These are phyloP conservation scores for Rhytidhysteron rufulum DNA, from an alignment of 2,329 filamentous ascomycete species.

Conservation along the genomic window DNA sequence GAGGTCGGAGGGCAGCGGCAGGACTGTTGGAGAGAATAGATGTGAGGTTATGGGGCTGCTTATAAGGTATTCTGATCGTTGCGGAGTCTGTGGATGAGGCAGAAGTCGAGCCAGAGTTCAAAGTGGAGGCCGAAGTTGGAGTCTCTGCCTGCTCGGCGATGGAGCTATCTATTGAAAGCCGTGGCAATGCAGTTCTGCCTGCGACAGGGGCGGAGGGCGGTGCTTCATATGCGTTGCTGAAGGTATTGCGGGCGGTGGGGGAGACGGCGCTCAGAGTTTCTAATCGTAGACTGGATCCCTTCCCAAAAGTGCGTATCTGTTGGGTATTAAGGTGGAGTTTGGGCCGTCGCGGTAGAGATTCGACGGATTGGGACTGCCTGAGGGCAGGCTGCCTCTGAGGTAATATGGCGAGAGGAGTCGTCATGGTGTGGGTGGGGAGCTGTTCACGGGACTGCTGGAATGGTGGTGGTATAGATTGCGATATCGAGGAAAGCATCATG, in stretches of 20 bases:
- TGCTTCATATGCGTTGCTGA: constrained; percentile 56
- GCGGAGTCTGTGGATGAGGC: constrained; percentile 38
- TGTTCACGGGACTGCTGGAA: constrained; percentile 23
- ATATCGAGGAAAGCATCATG: constrained; percentile 38
- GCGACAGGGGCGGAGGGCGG: constrained; percentile 22
- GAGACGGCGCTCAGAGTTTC: constrained; percentile 54
- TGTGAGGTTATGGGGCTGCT: constrained; percentile 41
- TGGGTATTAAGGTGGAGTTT: constrained; percentile 61
- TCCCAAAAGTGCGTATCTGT: constrained; percentile 49
- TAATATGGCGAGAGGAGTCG: constrained; percentile 45
- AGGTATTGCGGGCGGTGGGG: constrained; percentile 59
- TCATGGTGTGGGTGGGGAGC: constrained; percentile 31
- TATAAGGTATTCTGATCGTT: constrained; percentile 40
- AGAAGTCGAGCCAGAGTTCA: constrained; percentile 36
- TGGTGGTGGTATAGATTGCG: constrained; percentile 26
- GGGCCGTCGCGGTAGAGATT: constrained; percentile 44
- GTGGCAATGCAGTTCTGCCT: constrained; percentile 25
- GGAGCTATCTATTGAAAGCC: constrained; percentile 31
- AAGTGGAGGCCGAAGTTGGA: constrained; percentile 32
- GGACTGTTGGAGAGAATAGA: constrained; percentile 48
- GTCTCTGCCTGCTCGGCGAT: constrained; percentile 16
- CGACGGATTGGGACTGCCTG: constrained; percentile 10
- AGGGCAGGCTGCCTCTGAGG: constrained; percentile 19
- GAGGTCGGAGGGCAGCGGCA: constrained; percentile 30
- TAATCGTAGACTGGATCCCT: constrained; percentile 50